These are phyloP conservation scores for Mallotus repandus DNA, from an alignment of 441 rosid species.

Conservation along the genomic window DNA sequence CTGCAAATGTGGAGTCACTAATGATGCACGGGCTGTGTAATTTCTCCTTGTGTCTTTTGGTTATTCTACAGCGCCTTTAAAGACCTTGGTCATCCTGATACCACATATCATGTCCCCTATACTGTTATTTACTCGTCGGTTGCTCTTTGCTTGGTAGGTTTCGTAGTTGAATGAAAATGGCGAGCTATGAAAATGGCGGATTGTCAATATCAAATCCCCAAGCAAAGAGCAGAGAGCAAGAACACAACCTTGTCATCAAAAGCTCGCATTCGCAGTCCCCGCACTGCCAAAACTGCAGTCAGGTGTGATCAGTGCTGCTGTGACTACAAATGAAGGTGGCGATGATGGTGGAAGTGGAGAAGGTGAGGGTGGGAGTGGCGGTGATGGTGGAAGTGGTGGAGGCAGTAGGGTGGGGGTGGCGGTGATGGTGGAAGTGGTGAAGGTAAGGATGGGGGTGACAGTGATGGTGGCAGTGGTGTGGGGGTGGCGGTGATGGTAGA, in stretches of 20 bases:
- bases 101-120: conserved; percentile 9
- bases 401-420: conserved; percentile 36
- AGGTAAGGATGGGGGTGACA: conserved; percentile 28
- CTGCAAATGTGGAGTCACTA: conserved; percentile 71
- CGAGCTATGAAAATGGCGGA: no score
- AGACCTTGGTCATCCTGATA: conserved; percentile 10
- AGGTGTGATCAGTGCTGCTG: conserved; percentile 18
- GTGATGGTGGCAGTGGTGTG: no score
- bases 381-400: no score
- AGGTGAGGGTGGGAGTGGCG: no score
- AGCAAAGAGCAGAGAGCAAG: not conserved
- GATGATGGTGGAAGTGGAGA: conserved; percentile 7
- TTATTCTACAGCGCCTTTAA: conserved; percentile 17
- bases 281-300: conserved; percentile 20
- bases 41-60: conserved; percentile 19
- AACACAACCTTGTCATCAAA: not conserved
- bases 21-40: conserved; percentile 40
- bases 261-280: not conserved
- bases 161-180: not conserved
- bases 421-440: conserved; percentile 41
- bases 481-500: no score
- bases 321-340: conserved; percentile 26
- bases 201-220: conserved; percentile 26
- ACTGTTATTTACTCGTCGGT: conserved; percentile 36
- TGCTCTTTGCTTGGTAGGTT: conserved; percentile 4